Evolutionary conservation across 2,329 filamentous ascomycete genomes (phyloP).

Genomic region (Penicillium polonicum): DNA sequence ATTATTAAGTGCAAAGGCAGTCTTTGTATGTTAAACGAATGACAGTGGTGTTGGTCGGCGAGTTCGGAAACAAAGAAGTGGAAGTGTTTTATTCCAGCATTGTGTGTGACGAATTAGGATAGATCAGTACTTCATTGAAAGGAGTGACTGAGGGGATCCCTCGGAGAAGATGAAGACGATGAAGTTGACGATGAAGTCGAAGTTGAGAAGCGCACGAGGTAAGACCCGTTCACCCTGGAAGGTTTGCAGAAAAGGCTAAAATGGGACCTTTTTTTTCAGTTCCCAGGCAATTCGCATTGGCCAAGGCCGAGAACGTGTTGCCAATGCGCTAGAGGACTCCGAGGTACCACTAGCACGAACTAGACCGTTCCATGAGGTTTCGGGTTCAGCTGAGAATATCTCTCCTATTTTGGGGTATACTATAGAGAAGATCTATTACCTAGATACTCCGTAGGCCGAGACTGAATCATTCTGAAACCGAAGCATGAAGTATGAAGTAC

Average conservation of each 20-base stretch:
- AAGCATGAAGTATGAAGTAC: not conserved
- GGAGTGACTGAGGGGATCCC: not conserved
- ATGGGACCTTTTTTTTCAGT: not conserved
- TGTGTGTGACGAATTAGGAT: not conserved
- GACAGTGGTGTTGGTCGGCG: not conserved
- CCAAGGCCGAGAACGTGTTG: conserved; percentile 16
- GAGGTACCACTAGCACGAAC: conserved; percentile 18
- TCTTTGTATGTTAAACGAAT: conserved; percentile 3
- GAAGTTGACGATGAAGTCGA: not conserved
- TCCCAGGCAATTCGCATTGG: not conserved
- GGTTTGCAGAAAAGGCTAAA: not conserved
- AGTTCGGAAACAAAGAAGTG: conserved; percentile 1
- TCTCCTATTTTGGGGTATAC: no score
- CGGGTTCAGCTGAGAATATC: not conserved
- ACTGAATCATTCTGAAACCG: not conserved
- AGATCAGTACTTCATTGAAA: not conserved
- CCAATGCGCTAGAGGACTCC: not conserved
- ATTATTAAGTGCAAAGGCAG: not conserved
- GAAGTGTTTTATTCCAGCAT: not conserved
- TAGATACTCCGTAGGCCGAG: not conserved
- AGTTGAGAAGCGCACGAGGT: not conserved
- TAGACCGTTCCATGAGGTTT: conserved; percentile 25
- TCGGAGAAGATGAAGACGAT: not conserved
- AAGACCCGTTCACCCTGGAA: not conserved
- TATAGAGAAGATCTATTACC: not conserved